Conservation (phyloP, 768 basidiomycete genomes). For the Leccinum incarnatum region DNA sequence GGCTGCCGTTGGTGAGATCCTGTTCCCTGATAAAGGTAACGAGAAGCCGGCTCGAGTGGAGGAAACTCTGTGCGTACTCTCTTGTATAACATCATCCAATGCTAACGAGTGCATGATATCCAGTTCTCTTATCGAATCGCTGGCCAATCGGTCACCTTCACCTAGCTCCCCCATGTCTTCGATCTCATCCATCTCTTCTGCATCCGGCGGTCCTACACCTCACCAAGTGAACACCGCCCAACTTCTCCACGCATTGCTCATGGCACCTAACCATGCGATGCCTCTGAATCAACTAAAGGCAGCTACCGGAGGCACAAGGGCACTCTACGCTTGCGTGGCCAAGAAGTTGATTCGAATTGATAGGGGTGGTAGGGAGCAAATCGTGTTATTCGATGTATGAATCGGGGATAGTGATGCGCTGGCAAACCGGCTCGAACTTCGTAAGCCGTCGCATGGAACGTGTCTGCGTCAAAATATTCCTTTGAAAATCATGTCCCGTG, state of each 20-base stretch:
- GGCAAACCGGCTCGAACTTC: not conserved
- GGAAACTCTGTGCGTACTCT: constrained; percentile 55
- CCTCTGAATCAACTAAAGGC: constrained; percentile 63
- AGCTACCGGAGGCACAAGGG: constrained; percentile 54
- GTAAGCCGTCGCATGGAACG: not conserved
- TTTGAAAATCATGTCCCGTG: not conserved
- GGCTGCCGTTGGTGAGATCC: constrained; percentile 59
- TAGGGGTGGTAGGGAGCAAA: constrained; percentile 69
- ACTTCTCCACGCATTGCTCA: constrained; percentile 59
- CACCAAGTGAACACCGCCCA: constrained; percentile 74
- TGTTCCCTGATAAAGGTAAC: constrained; percentile 51
- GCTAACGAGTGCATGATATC: constrained; percentile 2
- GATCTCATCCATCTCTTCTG: constrained; percentile 44
- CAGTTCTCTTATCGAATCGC: constrained; percentile 56
- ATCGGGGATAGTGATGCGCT: not conserved
- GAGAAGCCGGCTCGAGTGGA: constrained; percentile 50
- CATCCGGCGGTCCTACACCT: constrained; percentile 45
- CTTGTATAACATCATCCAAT: not conserved
- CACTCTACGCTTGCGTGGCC: constrained; percentile 77
- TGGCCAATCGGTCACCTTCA: constrained; percentile 50
- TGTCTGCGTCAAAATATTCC: not conserved
- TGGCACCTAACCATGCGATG: constrained; percentile 52
- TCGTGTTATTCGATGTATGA: constrained; percentile 63
- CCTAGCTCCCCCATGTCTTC: constrained; percentile 58
- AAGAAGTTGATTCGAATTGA: constrained; percentile 78